Base-by-base conservation (phyloP, 495 filamentous ascomycete genomes). In the Tuber calosporum region DNA sequence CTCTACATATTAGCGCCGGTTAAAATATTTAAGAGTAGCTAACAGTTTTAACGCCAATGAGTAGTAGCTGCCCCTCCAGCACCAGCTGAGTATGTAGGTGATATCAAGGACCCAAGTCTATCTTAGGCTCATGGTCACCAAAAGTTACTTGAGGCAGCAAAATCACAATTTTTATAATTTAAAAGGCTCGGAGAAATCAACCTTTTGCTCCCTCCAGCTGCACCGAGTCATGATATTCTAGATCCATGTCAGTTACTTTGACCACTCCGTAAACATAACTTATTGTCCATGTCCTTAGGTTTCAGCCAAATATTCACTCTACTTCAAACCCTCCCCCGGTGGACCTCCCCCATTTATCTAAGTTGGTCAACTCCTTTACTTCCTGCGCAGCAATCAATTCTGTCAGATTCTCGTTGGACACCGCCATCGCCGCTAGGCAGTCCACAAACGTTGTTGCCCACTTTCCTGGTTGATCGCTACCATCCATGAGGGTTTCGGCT, bases 401-500 rank as follows among this genome's bases (percentile, higher is more conserved):
- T 13, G 53, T 62, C 53, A 62, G 53, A 9, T 62, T 62, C 26
- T 62, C 53, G 53, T 34, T 5, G 26, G 53, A 62, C 53, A 62
- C 34, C 39, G 70, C 53, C 38, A 66, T 58, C 66, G 34, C 36
- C 15, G 74, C 75, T 34, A 77, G 68, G 34, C 26, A 45, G 58
- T 79, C 77, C 1, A 79, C 48, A 75, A 79, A 79, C 41, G 45
- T 48, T 36, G 70, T 58, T 17, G 72, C 77, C 77, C 77, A 79
- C 17, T 48, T 76, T 36, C 76, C 77, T 15, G 77, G 77, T 26
- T 62, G 53, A 34, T 62, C 53, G 26, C 53, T 30, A 30, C 77
- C 92, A 71, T 92, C 88, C 11, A 83, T 83, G 69, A 88, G 85
- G 30, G 74, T 80, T 0, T 85, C 88, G 0, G 94, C 94, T 26